Evolutionary conservation across 331 rosid genomes (phyloP).

Genomic region (Prunus yedoensis): DNA sequence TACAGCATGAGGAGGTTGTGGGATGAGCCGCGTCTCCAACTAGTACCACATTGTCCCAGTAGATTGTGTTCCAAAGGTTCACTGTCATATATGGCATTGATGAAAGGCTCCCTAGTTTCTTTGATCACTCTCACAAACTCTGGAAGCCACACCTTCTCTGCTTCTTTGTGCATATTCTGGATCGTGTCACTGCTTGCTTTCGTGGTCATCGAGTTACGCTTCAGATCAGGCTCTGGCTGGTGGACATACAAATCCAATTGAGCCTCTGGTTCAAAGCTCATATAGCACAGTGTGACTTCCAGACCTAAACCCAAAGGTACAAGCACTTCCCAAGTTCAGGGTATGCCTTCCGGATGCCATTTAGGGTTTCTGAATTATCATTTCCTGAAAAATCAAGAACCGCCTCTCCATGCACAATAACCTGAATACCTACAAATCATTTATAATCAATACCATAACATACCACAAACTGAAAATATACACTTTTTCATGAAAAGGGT

Average conservation of each 20-base stretch:
- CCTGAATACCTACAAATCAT: conserved; percentile 63
- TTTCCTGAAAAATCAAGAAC: conserved; percentile 64
- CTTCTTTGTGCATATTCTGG: conserved; percentile 61
- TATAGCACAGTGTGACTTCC: conserved; percentile 64
- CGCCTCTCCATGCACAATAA: conserved; percentile 90
- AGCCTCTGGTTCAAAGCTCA: conserved; percentile 66
- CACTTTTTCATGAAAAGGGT: neutral
- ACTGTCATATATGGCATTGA: conserved; percentile 72
- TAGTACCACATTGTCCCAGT: conserved; percentile 69
- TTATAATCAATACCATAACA: neutral
- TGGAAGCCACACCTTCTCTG: conserved; percentile 69
- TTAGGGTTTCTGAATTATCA: conserved; percentile 61
- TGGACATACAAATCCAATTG: conserved; percentile 85
- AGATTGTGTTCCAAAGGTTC: conserved; percentile 58
- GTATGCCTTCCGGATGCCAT: conserved; percentile 49
- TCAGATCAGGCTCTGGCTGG: conserved; percentile 68
- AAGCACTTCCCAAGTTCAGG: conserved; percentile 82
- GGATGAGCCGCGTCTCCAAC: conserved; percentile 96
- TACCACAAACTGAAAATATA: neutral
- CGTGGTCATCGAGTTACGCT: conserved; percentile 68
- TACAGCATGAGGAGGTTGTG: conserved; percentile 73
- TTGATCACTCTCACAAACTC: conserved; percentile 56
- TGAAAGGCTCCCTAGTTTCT: conserved; percentile 75
- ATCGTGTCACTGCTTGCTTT: conserved; percentile 66
- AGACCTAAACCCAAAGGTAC: conserved; percentile 72